Base-by-base conservation (phyloP, 306 rosid genomes). In the Pterocarpus santalinus region DNA sequence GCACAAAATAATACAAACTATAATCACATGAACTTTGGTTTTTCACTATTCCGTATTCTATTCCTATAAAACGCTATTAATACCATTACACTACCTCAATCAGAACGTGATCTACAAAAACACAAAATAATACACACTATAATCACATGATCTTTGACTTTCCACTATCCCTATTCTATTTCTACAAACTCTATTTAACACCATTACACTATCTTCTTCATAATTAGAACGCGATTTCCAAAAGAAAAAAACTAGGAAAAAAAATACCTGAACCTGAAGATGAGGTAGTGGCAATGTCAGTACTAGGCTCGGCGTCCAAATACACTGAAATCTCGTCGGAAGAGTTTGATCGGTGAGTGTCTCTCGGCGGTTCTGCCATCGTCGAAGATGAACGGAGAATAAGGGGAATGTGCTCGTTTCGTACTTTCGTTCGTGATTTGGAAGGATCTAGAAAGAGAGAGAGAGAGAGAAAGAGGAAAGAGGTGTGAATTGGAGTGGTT, bases 281-380 rank as follows among this genome's bases (percentile, higher is more conserved):
- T 34, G 77, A 72, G 44, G 84, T 5, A 47, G 78, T 8, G 75
- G 80, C 65, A 69, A 57, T 66, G 83, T 28, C 66, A 74, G 41
- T 16, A 51, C 30, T n/a, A 55, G 61, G 61, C 28, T 69, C 33
- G 1, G 89, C 83, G 44, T 87, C 89, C 35, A 81, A 17, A 72
- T 57, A 86, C 13, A 89, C 86, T 22, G 94, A 88, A 64, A 49
- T 2, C 56, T 91, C 92, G 43, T 80, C 57, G 41, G 90, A 88
- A 78, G 83, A 74, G 79, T 33, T 14, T 0, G 65, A 75, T 7
- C 76, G 77, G 43, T 10, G 72, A 60, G 3, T 3, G 71, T 16
- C 30, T 67, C 22, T 52, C 17, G 81, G 73, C 2, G 83, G 77
- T 11, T 16, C 82, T 55, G 83, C 88, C 90, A 91, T 89, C 16